phyloP scores from a whole-genome alignment of 78 protist genomes.

The Goniomonas avonlea region DNA sequence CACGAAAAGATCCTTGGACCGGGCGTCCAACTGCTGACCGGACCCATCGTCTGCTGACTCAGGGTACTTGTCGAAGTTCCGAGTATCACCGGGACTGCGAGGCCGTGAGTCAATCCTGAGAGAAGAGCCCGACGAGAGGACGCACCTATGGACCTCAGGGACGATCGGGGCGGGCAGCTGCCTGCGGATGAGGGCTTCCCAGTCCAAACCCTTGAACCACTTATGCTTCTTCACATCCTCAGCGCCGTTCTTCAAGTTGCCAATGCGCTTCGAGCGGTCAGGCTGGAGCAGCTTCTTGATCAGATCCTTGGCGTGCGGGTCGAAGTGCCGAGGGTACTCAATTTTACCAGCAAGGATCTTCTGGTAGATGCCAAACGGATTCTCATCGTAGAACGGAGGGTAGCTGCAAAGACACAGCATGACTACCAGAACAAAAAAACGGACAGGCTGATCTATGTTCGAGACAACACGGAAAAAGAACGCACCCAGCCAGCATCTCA shows the following conservation, averaged over 20 bases:
- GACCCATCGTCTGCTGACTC: not conserved
- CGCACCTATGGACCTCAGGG: not conserved
- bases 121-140: not conserved
- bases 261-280: constrained; percentile 82
- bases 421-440: too few species aligned
- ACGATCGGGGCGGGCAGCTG: constrained; percentile 51
- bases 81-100: constrained; percentile 42
- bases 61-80: constrained; percentile 68
- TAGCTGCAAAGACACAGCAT: too few species aligned
- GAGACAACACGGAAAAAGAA: not conserved
- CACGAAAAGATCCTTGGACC: not conserved
- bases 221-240: constrained; percentile 80
- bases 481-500: constrained; percentile 17
- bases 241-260: constrained; percentile 73
- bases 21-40: not conserved
- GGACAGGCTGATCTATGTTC: too few species aligned
- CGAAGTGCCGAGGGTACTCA: constrained; percentile 75
- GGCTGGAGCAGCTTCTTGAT: constrained; percentile 65
- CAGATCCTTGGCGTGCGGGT: constrained; percentile 69
- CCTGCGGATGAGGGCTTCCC: constrained; percentile 51
- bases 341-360: constrained; percentile 74
- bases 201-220: constrained; percentile 78
- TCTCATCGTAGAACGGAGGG: constrained; percentile 86
- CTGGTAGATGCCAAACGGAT: constrained; percentile 74
- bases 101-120: not conserved